Evolutionary conservation across 2,329 filamentous ascomycete species (phyloP), one percentile per base, ranked within the genome.

Genomic region (Phaeosphaeria sp.): DNA sequence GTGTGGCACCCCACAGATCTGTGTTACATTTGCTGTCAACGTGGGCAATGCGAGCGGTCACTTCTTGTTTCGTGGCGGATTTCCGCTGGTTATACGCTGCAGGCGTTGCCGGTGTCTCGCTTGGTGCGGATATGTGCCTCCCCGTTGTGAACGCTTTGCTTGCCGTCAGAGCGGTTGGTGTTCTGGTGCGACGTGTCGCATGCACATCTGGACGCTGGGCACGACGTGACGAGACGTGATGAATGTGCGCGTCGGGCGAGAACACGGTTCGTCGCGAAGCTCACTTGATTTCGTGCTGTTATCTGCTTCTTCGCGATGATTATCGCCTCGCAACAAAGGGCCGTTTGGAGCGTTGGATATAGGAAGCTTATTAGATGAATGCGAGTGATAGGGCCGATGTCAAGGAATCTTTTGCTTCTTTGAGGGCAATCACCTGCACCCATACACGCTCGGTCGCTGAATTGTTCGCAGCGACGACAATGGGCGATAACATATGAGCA

Each of bases 21-120:
- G 48, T 56, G 53, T 44, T 51, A 53, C 55, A 48, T 58, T 51
- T 53, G 18, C 25, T 44, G 46, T 22, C 50, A 54, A 48, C 51
- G 44, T 50, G 51, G 47, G 42, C 42, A 22, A 2, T 22, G 21
- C 6, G 18, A 44, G 42, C 18, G 21, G 8, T n/a, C 42, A 44
- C 3, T 17, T 39, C 7, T 39, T 39, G 36, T 39, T 39, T 39
- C 36, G 36, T 39, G 36, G 36, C 36, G 36, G 6, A 6, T 5
- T 39, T 39, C 11, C 36, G 15, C 36, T 39, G 36, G 36, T 5
- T 27, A 27, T 27, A n/a, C 13, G 36, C 36, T 44, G n/a, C 18
- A 5, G 18, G 18, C 18, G 18, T 44, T 21, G 44, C 1, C 30
- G 3, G 30, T 36, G 30, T 36, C 30, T 36, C 30, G 30, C 30